These are phyloP conservation scores for Blastobotrys indianensis DNA, from an alignment of 1,139 yeast genomes.

Conservation along the genomic window DNA sequence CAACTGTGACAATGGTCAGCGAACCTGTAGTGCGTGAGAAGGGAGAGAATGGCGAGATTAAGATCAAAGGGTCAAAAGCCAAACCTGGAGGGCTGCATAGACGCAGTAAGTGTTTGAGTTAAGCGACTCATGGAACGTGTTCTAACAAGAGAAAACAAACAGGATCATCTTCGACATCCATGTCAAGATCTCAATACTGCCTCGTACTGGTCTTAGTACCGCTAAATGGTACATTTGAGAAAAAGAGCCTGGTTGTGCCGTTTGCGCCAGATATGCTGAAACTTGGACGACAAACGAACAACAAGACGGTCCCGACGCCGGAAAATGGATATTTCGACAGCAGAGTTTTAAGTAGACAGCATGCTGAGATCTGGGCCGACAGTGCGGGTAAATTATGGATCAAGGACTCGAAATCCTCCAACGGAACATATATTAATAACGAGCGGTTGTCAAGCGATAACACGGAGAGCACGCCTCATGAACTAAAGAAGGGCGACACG, in stretches of 20 bases:
- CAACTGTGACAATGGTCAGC: no score
- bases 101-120: no score
- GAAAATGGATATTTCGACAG: constrained; percentile 94
- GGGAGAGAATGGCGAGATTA: no score
- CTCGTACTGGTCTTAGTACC: constrained; percentile 63
- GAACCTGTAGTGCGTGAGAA: no score
- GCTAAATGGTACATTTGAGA: constrained; percentile 73
- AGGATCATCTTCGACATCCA: not conserved
- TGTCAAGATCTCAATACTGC: constrained; percentile 32
- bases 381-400: constrained; percentile 63
- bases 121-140: no score
- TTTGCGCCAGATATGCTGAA: constrained; percentile 76
- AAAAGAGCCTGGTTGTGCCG: constrained; percentile 76
- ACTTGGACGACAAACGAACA: constrained; percentile 80
- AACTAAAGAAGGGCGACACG: constrained; percentile 66
- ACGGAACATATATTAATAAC: constrained; percentile 89
- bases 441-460: constrained; percentile 56
- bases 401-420: constrained; percentile 82
- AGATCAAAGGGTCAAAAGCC: no score
- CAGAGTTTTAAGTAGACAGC: constrained; percentile 85
- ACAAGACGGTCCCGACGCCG: constrained; percentile 64
- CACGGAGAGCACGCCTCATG: constrained; percentile 47
- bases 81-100: no score
- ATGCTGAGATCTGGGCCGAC: constrained; percentile 83
- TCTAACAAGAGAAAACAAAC: not conserved